Conservation (phyloP, 176 grass and related monocot species). For the Carex parvula region DNA sequence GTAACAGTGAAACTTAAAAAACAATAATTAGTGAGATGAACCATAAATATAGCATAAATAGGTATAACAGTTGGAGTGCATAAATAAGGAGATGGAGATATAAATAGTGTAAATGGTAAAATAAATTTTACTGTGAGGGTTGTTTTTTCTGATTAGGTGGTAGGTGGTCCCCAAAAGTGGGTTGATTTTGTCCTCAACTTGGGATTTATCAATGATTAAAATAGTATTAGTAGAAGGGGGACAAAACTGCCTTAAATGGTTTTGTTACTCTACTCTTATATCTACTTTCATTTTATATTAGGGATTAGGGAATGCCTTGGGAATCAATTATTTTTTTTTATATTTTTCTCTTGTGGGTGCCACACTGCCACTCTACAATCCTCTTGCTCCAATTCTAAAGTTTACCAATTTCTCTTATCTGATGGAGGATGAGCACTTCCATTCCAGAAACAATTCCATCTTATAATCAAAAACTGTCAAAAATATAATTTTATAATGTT, state of each 20-base stretch:
- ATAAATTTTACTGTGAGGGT: conserved; percentile 7
- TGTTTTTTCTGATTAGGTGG: conserved; percentile 3
- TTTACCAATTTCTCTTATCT: too few species aligned
- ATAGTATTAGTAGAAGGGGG: neutral
- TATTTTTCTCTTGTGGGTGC: neutral
- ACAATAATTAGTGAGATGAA: too few species aligned
- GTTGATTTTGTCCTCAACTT: conserved; percentile 23
- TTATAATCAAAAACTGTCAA: too few species aligned
- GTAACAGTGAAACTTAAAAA: too few species aligned
- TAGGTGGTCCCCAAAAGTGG: conserved; percentile 29
- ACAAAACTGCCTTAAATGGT: conserved; percentile 18
- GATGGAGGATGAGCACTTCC: too few species aligned
- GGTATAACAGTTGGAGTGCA: too few species aligned
- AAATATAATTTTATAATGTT: too few species aligned
- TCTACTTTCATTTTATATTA: too few species aligned
- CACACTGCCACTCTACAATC: neutral
- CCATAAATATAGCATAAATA: neutral
- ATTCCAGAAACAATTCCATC: too few species aligned
- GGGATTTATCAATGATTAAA: conserved; percentile 34
- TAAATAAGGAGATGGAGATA: neutral
- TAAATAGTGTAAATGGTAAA: neutral
- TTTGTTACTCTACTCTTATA: conserved; percentile 31
- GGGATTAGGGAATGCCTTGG: neutral
- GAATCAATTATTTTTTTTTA: neutral
- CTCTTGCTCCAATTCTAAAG: neutral